Base-by-base conservation (phyloP, 805 yeast genomes). In the Kodamaea sagamina region DNA sequence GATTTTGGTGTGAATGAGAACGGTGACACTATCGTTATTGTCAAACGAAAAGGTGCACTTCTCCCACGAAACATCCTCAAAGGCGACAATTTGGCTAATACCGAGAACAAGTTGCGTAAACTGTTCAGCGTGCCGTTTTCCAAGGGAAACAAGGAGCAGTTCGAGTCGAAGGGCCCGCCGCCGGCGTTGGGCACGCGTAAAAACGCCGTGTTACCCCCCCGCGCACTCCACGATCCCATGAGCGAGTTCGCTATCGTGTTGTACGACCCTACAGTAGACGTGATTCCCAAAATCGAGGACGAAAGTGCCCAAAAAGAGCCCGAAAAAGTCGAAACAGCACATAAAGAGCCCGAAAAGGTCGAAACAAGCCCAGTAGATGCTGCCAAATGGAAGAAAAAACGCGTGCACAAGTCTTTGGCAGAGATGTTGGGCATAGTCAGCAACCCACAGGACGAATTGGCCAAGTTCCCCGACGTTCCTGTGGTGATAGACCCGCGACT, bases 191-290 rank as follows among this genome's bases (percentile, higher is more conserved):
- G 99, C 0, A 89, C 89, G 45, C 78, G 84, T 48, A 77, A 84
- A 28, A 78, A 80, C 48, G 76, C 81, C 1, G 71, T 78, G 1
- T 65, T 87, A 41, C 86, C 87, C n/a, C 96, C 98, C 3, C 69
- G 89, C 45, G 95, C 99, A 1, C 71, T 93, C n/a, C 95, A 92
- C 59, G 99, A 93, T 65, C 99, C 99, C 0, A 75, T 84, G 34
- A 89, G 84, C 47, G 97, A 93, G 60, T 82, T 87, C 55, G 97
- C 99, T 2, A 88, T 93, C 43, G 97, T 93, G 1, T 70, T 93
- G 35, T 93, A 89, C 57, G 99, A 93, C 62, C 99, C 99, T 0
- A 87, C 98, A 0, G 83, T 92, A 2, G 98, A 93, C 57, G 76
- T 53, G 18, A 54, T 69, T 28, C 72, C 72, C 3, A 56, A 53